Conservation (phyloP, 495 filamentous ascomycete genomes). For the Penicillium bovifimosum region DNA sequence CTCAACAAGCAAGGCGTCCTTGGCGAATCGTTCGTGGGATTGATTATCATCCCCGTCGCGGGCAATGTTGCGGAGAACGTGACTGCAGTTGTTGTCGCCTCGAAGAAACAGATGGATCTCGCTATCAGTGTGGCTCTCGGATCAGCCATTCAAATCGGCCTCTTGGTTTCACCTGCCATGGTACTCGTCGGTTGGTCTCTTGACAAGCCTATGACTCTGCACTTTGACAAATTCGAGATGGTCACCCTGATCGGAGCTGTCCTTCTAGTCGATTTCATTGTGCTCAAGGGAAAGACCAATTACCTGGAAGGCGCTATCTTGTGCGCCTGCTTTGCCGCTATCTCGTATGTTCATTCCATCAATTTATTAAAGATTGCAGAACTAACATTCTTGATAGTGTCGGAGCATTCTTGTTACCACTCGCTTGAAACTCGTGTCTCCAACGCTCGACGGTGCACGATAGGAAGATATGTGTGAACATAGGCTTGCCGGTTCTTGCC, state of each 20-base stretch:
- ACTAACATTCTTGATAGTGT: neutral
- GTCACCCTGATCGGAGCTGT: conserved; percentile 66
- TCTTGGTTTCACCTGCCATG: conserved; percentile 44
- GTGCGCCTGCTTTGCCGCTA: conserved; percentile 41
- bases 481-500: neutral
- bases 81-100: conserved; percentile 20
- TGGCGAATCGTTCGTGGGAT: conserved; percentile 20
- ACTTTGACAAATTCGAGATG: conserved; percentile 78
- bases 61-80: conserved; percentile 24
- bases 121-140: conserved; percentile 21
- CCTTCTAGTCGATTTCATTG: conserved; percentile 71
- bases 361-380: neutral
- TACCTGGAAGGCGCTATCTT: conserved; percentile 72
- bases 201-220: conserved; percentile 63
- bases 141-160: conserved; percentile 24
- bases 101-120: conserved; percentile 24
- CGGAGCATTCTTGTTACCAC: neutral
- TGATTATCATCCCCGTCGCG: conserved; percentile 26
- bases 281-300: conserved; percentile 70
- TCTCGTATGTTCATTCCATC: conserved; percentile 8
- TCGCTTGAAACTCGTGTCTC: neutral
- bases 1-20: conserved; percentile 13
- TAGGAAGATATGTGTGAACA: neutral
- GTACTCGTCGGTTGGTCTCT: conserved; percentile 63
- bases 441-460: too few relatives aligned